Evolutionary conservation across 768 basidiomycete genomes (phyloP).

Genomic region (Calocybe indica): DNA sequence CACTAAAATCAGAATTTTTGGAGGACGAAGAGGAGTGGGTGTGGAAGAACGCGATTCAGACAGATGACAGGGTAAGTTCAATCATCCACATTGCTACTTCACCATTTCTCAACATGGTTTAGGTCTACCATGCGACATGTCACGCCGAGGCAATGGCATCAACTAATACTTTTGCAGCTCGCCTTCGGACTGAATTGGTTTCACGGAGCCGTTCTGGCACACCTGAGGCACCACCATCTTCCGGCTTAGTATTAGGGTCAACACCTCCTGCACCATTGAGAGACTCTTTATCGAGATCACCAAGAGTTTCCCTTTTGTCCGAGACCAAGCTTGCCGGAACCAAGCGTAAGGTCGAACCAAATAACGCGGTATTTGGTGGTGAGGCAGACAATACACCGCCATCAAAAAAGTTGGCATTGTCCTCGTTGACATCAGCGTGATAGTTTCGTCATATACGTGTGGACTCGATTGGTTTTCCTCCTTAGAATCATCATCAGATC

Average conservation of each 20-base stretch:
- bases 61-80: conserved; percentile 72
- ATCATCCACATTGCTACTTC: background rate
- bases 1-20: conserved; percentile 82
- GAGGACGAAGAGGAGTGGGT: conserved; percentile 99
- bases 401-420: conserved; percentile 59
- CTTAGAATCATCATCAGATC: no score
- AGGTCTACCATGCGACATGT: conserved; percentile 96
- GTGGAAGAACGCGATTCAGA: conserved; percentile 86
- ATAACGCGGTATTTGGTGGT: conserved; percentile 31
- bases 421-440: conserved; percentile 15
- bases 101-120: conserved; percentile 2
- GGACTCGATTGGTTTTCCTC: background rate
- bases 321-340: conserved; percentile 48
- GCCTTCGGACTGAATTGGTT: conserved; percentile 55
- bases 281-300: conserved; percentile 30
- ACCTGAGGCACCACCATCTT: conserved; percentile 47
- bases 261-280: conserved; percentile 30
- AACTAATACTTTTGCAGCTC: conserved; percentile 59
- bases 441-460: background rate
- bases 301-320: conserved; percentile 44
- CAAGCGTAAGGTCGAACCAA: conserved; percentile 73
- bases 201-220: conserved; percentile 70
- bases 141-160: conserved; percentile 74
- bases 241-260: conserved; percentile 25
- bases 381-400: conserved; percentile 54